Evolutionary conservation across 495 filamentous ascomycete genomes (phyloP), one percentile per base, ranked within the genome.

Genomic region (Podospora tetraspora): DNA sequence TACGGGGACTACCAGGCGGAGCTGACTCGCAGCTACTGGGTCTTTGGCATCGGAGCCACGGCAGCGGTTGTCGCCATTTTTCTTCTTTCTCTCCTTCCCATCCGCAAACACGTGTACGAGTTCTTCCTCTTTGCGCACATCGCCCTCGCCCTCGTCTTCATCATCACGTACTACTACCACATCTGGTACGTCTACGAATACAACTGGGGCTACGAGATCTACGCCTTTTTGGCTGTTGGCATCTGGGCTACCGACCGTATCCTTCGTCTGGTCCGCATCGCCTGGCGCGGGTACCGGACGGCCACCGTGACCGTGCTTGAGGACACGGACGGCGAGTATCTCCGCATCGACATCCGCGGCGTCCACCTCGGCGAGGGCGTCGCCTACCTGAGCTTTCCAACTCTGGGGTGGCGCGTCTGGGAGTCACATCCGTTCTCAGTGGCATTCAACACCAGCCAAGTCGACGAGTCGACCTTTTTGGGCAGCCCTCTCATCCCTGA

Each of bases 381-480:
- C 59, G 80, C 71, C 7, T 82, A 83, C 63, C 64, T 80, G 9
- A 81, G 78, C 61, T 82, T 83, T 61, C 80, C 80, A 1, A 77
- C 75, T 0, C 59, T 83, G 25, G 66, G 66, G 19, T 75, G 73
- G 72, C 73, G 77, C 8, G 30, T 77, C 21, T 83, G 81, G 81
- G 79, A 82, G 68, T 82, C 79, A 23, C 80, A 82, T 62, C 80
- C 80, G 1, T 82, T 82, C 66, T 82, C 80, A 7, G 73, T 81
- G 1, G 67, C 68, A 13, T 73, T 74, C 56, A 64, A 66, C 37
- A 65, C 69, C 1, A 61, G 32, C 30, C 29, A 63, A 32, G 56
- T 70, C 61, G 22, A 16, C 27, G 56, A 67, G 59, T 43, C 19
- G 6, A 60, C 52, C 60, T 29, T 52, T 37, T 56, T 63, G 64